phyloP scores from a whole-genome alignment of 305 asterid species.

The Euphrasia arctica region DNA sequence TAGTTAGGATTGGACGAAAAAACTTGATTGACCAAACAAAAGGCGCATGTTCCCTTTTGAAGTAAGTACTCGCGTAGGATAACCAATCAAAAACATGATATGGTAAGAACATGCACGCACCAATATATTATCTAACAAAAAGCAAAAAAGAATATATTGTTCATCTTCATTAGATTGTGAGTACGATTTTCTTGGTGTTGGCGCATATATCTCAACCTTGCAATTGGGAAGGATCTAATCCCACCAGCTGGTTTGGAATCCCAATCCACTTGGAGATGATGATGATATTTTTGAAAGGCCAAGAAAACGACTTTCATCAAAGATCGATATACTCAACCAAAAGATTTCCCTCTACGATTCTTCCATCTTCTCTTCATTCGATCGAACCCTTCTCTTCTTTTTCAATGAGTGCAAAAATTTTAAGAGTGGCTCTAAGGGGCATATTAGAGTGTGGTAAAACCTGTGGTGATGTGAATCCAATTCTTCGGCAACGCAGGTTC shows the following conservation, averaged over 20 bases:
- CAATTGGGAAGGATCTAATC: conserved; percentile 38
- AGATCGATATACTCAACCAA: conserved; percentile 10
- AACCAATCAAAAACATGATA: neutral
- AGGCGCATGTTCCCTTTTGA: too few relatives aligned
- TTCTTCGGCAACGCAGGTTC: too few relatives aligned
- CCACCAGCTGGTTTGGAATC: conserved; percentile 34
- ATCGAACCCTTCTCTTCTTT: too few relatives aligned
- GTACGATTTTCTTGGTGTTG: conserved; percentile 24
- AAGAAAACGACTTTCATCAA: conserved; percentile 32
- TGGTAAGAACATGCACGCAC: neutral
- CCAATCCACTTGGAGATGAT: conserved; percentile 29
- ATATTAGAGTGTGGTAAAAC: too few relatives aligned
- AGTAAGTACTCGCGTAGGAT: neutral
- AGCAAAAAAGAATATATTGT: conserved; percentile 24
- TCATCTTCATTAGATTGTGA: conserved; percentile 14
- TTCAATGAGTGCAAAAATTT: neutral
- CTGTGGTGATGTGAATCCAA: too few relatives aligned
- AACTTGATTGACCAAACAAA: too few relatives aligned
- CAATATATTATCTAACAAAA: neutral
- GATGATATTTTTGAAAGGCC: conserved; percentile 26
- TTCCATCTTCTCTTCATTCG: neutral
- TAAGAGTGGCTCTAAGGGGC: too few relatives aligned
- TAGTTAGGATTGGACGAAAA: too few relatives aligned
- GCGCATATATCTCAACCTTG: conserved; percentile 36
- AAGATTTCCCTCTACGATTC: neutral